These are phyloP conservation scores for Euphorbia lathyris DNA, from an alignment of 345 rosid genomes.

Conservation along the genomic window DNA sequence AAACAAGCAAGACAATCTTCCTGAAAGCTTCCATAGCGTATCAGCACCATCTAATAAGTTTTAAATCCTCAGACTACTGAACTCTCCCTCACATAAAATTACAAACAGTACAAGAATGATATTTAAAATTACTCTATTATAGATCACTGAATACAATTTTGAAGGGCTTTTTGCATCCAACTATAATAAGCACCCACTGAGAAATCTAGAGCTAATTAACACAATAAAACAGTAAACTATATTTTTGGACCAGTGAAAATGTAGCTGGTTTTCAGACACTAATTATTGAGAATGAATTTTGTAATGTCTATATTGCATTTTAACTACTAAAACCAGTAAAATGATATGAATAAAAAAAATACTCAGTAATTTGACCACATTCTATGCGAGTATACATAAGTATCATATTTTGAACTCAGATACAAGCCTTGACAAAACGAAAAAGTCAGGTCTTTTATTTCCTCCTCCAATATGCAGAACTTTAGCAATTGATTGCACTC, in stretches of 20 bases:
- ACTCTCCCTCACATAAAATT: not conserved
- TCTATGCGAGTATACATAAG: not conserved
- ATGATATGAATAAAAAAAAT: not conserved
- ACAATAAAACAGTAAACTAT: not conserved
- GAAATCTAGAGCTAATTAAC: not conserved
- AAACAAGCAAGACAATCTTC: not conserved
- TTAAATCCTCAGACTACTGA: not conserved
- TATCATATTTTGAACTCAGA: not conserved
- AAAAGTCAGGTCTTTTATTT: not conserved
- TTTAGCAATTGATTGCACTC: not conserved
- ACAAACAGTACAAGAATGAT: not conserved
- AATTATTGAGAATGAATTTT: not conserved
- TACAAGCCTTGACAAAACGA: not conserved
- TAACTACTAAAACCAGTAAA: not conserved
- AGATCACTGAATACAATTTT: not conserved
- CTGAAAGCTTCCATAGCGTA: conserved; percentile 1
- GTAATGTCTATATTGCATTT: not conserved
- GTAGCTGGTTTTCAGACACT: not conserved
- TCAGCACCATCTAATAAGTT: conserved; percentile 5
- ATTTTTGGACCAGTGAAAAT: not conserved
- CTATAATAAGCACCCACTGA: not conserved
- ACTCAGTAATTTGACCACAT: not conserved
- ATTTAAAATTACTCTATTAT: not conserved
- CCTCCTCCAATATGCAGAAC: not conserved
- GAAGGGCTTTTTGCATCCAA: not conserved